Evolutionary conservation across 805 yeast species (phyloP).

Genomic region (Starmerella gropengiesseri): DNA sequence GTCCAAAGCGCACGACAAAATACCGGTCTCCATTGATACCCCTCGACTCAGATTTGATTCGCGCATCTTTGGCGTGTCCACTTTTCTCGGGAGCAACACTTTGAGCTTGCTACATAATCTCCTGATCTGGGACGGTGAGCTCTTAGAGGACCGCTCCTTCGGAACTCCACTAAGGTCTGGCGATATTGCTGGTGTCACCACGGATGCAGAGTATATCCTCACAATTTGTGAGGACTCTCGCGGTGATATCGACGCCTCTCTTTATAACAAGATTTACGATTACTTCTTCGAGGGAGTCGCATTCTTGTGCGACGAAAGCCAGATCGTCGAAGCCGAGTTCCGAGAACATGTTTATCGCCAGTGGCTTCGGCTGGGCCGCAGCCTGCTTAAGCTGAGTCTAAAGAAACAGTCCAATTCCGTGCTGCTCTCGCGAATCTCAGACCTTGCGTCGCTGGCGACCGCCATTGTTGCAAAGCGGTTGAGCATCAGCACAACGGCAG

Average conservation of each 20-base stretch:
- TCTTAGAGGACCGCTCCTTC: not conserved
- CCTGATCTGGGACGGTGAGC: slow-evolving; percentile 12
- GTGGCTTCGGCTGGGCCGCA: slow-evolving; percentile 14
- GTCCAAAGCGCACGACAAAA: not conserved
- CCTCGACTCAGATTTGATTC: not conserved
- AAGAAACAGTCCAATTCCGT: not conserved
- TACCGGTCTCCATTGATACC: not conserved
- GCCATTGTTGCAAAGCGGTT: slow-evolving; percentile 5
- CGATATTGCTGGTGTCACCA: not conserved
- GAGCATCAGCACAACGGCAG: not conserved
- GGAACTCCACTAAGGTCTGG: slow-evolving; percentile 5
- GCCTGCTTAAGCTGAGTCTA: slow-evolving; percentile 3
- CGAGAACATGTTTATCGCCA: slow-evolving; percentile 6
- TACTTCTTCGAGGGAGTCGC: slow-evolving; percentile 18
- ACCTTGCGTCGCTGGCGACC: slow-evolving; percentile 6
- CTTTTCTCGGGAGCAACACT: slow-evolving; percentile 18
- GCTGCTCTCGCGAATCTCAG: not conserved
- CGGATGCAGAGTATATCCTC: slow-evolving; percentile 9
- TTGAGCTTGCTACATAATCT: slow-evolving; percentile 5
- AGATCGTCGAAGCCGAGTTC: slow-evolving; percentile 10
- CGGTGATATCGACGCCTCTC: slow-evolving; percentile 4
- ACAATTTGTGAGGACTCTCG: not conserved
- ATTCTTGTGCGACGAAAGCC: slow-evolving; percentile 16
- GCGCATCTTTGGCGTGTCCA: not conserved
- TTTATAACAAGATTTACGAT: slow-evolving; percentile 15